Evolutionary conservation across 768 basidiomycete genomes (phyloP).

Genomic region (Leccinum obscurum): DNA sequence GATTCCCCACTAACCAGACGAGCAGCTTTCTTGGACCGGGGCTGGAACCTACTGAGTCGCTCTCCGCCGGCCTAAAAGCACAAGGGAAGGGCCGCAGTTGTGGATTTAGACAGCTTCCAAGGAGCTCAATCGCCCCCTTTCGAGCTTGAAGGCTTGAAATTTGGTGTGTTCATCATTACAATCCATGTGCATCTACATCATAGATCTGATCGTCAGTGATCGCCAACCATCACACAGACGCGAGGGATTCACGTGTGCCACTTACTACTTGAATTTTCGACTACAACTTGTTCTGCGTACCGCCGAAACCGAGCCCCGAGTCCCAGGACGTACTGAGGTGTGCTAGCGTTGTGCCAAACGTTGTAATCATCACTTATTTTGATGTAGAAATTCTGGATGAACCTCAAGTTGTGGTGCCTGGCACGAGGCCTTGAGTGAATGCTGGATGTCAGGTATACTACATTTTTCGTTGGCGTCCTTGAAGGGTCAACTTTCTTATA

Average conservation of each 20-base stretch:
- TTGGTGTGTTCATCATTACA: not conserved
- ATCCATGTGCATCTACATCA: not conserved
- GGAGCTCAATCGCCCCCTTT: not conserved
- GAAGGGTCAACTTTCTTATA: not conserved
- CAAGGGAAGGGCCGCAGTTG: not conserved
- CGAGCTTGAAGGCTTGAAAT: not conserved
- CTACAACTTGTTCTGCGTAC: too few relatives aligned
- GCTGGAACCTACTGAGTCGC: not conserved
- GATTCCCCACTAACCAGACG: not conserved
- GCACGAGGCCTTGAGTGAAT: not conserved
- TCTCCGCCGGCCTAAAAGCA: not conserved
- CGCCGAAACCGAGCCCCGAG: not conserved
- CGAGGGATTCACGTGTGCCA: too few relatives aligned
- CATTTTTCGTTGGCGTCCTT: not conserved
- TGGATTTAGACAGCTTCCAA: not conserved
- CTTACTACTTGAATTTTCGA: too few relatives aligned
- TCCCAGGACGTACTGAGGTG: not conserved
- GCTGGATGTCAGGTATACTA: not conserved
- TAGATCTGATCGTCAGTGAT: constrained; percentile 4
- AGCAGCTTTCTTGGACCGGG: not conserved
- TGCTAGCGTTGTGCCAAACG: not conserved
- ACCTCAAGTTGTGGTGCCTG: not conserved
- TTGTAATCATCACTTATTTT: not conserved
- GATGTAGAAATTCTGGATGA: not conserved
- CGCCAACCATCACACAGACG: too few relatives aligned